Evolutionary conservation across 495 filamentous ascomycete species (phyloP).

Genomic region (Bacidia gigantensis): DNA sequence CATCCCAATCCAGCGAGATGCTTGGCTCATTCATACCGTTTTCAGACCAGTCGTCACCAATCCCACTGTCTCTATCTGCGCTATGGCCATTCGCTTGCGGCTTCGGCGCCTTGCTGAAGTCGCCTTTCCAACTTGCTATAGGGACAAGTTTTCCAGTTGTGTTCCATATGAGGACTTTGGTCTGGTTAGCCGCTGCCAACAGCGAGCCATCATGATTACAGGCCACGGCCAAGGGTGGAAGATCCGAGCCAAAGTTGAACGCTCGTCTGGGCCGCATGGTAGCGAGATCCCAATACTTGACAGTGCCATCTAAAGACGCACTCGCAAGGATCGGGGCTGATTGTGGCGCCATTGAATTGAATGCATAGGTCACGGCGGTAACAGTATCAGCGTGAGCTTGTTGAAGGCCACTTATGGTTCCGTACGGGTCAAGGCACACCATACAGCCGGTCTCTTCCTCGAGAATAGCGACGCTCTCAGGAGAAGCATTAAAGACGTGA

Average conservation of each 20-base stretch:
- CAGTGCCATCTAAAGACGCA: slow-evolving; percentile 43
- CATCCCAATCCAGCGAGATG: slow-evolving; percentile 61
- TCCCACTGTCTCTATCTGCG: slow-evolving; percentile 33
- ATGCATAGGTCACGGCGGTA: slow-evolving; percentile 29
- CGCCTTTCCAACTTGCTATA: slow-evolving; percentile 45
- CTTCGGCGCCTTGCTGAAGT: slow-evolving; percentile 12
- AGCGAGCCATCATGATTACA: slow-evolving; percentile 63
- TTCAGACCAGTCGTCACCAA: slow-evolving; percentile 8
- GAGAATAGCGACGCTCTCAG: not conserved
- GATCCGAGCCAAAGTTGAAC: slow-evolving; percentile 31
- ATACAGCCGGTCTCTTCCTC: slow-evolving; percentile 15
- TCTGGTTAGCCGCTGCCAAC: slow-evolving; percentile 52
- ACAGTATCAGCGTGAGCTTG: slow-evolving; percentile 32
- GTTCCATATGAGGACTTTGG: slow-evolving; percentile 59
- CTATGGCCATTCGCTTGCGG: slow-evolving; percentile 17
- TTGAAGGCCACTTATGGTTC: not conserved
- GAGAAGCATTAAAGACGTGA: slow-evolving; percentile 12
- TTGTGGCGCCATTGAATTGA: slow-evolving; percentile 13
- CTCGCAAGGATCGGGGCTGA: slow-evolving; percentile 27
- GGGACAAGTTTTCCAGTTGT: slow-evolving; percentile 51
- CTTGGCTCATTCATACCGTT: slow-evolving; percentile 17
- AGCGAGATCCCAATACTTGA: slow-evolving; percentile 54
- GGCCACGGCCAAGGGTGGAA: slow-evolving; percentile 45
- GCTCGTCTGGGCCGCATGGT: slow-evolving; percentile 42
- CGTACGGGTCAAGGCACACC: slow-evolving; percentile 8